These are phyloP conservation scores for Coccomyxa sp. DNA, from an alignment of 139 green algal genomes.

Conservation along the genomic window DNA sequence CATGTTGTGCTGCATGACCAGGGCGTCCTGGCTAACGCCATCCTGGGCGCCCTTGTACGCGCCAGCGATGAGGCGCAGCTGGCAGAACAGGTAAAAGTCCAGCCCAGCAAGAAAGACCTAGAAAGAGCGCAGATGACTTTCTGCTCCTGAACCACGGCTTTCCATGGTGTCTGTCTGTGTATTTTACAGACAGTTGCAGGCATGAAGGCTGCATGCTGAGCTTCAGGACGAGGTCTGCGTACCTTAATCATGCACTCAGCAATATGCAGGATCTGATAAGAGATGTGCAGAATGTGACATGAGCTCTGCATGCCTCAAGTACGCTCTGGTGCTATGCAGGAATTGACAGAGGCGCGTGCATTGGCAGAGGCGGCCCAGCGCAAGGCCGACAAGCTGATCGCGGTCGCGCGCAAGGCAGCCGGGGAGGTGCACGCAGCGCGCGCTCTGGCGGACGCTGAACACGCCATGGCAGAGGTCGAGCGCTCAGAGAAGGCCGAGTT, in stretches of 20 bases:
- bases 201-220: no score
- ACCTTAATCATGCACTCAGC: no score
- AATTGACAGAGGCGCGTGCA: not conserved
- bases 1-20: not conserved
- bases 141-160: no score
- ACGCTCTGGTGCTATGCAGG: not conserved
- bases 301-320: no score
- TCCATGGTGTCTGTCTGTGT: no score
- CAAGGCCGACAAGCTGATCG: not conserved
- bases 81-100: not conserved
- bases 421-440: not conserved
- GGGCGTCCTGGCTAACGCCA: not conserved
- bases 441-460: not conserved
- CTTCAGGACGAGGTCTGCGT: no score
- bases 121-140: no score
- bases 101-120: no score
- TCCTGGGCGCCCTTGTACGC: not conserved
- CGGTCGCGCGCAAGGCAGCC: constrained; percentile 2
- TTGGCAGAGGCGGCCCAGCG: not conserved
- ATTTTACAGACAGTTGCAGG: no score
- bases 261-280: no score
- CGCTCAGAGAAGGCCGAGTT: constrained; percentile 1
- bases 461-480: not conserved
- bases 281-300: no score
- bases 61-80: not conserved